Evolutionary conservation across 164 flowering plant genomes (phyloP), one percentile per base, ranked within the genome.

Genomic region (Magnolia kwangsiensis): DNA sequence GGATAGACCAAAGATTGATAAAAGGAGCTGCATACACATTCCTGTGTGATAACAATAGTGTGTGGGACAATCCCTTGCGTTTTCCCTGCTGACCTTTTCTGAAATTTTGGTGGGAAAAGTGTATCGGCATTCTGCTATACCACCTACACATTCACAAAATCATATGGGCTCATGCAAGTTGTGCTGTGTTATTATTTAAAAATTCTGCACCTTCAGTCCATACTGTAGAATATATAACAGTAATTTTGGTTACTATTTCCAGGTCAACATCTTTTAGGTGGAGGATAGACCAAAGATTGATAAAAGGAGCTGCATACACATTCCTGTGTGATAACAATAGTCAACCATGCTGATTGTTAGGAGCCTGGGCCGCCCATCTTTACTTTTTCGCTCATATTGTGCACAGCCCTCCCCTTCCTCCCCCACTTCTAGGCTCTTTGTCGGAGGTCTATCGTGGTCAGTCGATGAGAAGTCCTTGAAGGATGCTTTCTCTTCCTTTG

Each of bases 401-500:
- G 74, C 90, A 4, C 72, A 83, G 51, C 50, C 84, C 24, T 78
- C 84, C 14, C n/a, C 87, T 24, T 61, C 81, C 68, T 55, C 81
- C 65, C 61, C 80, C 75, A 86, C 78, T 70, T 84, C 80, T 37
- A 89, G 88, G 74, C 91, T 93, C 69, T 94, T 94, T 63, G 97
- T 94, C 67, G 98, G 86, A 76, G 96, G 98, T 64, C 82, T 95
- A 77, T 91, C 97, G 29, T 90, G 90, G 95, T 86, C 92, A 50
- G 93, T 91, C 31, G 93, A 95, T 71, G 95, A 95, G 86, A 89
- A 85, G 78, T 87, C 94, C 69, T 80, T 95, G 86, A 84, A 83
- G 68, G 97, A 93, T 18, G 92, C 98, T 29, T 95, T 95, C 85
- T 90, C 93, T 63, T 79, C 89, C 3, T 95, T 88, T 77, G 97